Evolutionary conservation across 129 eudicot genomes (phyloP), one percentile per base, ranked within the genome.

Genomic region (Flaveria linearis): DNA sequence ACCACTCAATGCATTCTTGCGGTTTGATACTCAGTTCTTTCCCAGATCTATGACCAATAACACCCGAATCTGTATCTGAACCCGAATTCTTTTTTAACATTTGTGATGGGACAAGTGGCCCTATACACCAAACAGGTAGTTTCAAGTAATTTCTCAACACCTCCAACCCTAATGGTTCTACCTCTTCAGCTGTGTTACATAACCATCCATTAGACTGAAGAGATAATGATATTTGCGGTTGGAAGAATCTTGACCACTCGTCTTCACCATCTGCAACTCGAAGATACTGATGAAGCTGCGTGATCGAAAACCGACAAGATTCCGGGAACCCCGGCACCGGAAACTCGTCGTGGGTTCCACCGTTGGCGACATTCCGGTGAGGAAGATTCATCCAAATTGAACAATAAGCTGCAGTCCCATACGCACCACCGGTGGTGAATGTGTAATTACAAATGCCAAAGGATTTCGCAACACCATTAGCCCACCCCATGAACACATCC

Each of bases 361-460:
- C 77, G 1, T 67, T 3, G 15, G 1, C 50, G 0, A 64, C 22
- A 3, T 64, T 53, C 57, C 82, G 75, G 58, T 92, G 98, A 39
- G 98, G 94, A 0, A 90, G 85, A 25, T 90, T 58, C 26, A 58
- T 2, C 65, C 65, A 58, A 20, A 58, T 58, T 14, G 65, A 58
- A 58, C 65, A 58, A 58, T 22, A 58, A 10, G 65, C 96, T 4
- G 95, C 85, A 9, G 85, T 85, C n/a, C 98, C 98, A 42, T 90
- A 92, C 15, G 98, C 97, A 4, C 98, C 98, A 11, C 89, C 83
- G 4, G 98, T 93, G 68, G 81, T 76, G 77, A 93, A 90, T 2
- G 71, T 15, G 52, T 88, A 81, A 57, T 86, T 86, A 3, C 57
- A 8, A 9, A 80, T 73, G 0, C 76, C 63, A 6, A 73, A 79